A percentile compares a stretch with the other conserved stretches of the same genome.
phyloP scores from a whole-genome alignment of 768 basidiomycete genomes.

The Mrakia blollopis region DNA sequence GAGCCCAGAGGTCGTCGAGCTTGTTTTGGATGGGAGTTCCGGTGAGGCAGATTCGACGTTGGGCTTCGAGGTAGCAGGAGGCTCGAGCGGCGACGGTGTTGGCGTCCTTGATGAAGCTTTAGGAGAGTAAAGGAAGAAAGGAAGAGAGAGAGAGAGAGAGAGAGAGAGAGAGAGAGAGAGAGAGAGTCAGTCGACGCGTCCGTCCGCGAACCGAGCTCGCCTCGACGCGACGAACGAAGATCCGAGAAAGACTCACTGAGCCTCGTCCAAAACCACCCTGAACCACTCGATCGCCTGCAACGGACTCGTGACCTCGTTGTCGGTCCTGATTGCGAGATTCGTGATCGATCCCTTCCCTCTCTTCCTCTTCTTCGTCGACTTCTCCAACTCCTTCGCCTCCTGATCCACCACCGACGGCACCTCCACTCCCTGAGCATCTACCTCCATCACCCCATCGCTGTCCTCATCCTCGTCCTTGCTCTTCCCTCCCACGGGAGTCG shows the following conservation, averaged over 20 bases:
- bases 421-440: conserved; percentile 64
- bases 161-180: background rate
- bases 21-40: conserved; percentile 99
- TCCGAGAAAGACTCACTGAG: conserved; percentile 68
- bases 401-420: conserved; percentile 45
- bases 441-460: conserved; percentile 57
- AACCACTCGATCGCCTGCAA: conserved; percentile 96
- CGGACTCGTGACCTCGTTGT: conserved; percentile 61
- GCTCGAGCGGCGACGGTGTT: conserved; percentile 90
- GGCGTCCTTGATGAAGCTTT: conserved; percentile 92
- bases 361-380: conserved; percentile 61
- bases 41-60: conserved; percentile 88
- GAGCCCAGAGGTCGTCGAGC: conserved; percentile 92
- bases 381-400: conserved; percentile 46
- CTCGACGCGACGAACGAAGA: background rate
- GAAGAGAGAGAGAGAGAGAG: background rate
- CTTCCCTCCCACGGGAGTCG: conserved; percentile 49
- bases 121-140: no score
- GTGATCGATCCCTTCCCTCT: conserved; percentile 58
- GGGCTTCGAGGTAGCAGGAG: conserved; percentile 88
- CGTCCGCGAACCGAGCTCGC: background rate
- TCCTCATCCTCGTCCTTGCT: conserved; percentile 50
- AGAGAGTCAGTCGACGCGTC: no score
- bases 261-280: conserved; percentile 85
- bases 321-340: conserved; percentile 51